Conservation (phyloP, 495 filamentous ascomycete species). For the Friedmanniomyces simplex region DNA sequence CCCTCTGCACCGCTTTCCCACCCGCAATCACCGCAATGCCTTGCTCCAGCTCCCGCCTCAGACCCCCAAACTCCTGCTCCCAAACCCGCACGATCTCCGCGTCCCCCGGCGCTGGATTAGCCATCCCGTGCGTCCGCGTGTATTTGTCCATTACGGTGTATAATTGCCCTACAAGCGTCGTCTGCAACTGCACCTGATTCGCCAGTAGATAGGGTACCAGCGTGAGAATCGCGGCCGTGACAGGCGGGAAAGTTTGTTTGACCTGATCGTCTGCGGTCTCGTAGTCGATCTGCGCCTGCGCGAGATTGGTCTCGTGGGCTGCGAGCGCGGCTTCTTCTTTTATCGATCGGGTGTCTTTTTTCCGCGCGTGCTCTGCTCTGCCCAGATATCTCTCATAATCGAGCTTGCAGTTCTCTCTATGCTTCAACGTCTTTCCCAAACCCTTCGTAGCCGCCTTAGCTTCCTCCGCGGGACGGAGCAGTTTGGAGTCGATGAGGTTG, state of each 20-base stretch:
- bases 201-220: constrained; percentile 67
- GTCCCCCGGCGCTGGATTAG: constrained; percentile 62
- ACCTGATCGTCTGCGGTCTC: constrained; percentile 72
- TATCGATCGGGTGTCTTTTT: constrained; percentile 61
- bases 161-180: constrained; percentile 67
- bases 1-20: constrained; percentile 62
- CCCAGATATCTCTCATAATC: constrained; percentile 79
- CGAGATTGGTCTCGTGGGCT: constrained; percentile 71
- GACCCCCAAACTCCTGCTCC: constrained; percentile 52
- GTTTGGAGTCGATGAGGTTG: constrained; percentile 55
- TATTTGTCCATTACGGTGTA: constrained; percentile 79
- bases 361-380: constrained; percentile 56
- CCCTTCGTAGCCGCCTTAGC: constrained; percentile 63
- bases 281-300: constrained; percentile 52
- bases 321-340: constrained; percentile 66
- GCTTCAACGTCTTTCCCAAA: constrained; percentile 85
- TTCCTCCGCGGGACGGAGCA: constrained; percentile 62
- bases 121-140: constrained; percentile 59
- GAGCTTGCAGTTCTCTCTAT: constrained; percentile 76
- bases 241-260: constrained; percentile 59
- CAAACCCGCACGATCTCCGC: constrained; percentile 61
- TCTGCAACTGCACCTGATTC: constrained; percentile 70
- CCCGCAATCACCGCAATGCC: constrained; percentile 52
- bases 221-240: constrained; percentile 65
- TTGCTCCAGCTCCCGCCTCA: constrained; percentile 63